phyloP scores from a whole-genome alignment of 140 eudicot species.

The Anethum foeniculum region DNA sequence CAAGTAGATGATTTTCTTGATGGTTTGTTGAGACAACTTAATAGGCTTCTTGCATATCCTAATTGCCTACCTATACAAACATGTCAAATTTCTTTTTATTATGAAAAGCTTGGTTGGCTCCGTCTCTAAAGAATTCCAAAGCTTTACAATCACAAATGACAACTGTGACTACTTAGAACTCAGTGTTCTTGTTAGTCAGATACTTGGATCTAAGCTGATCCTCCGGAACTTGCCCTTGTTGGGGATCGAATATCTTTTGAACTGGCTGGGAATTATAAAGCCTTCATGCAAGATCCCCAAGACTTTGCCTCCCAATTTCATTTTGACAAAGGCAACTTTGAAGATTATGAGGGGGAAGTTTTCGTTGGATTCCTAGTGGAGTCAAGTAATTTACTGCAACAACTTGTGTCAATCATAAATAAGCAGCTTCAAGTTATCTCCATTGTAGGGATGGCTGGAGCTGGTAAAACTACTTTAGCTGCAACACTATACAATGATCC shows the following conservation, averaged over 20 bases:
- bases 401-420: no score
- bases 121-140: background rate
- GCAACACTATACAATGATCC: no score
- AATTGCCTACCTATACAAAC: background rate
- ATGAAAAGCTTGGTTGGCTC: background rate
- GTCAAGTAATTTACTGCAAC: no score
- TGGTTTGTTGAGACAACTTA: background rate
- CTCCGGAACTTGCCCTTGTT: background rate
- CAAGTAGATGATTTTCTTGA: background rate
- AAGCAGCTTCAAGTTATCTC: constrained; percentile 15
- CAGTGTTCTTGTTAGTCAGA: background rate
- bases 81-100: background rate
- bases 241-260: background rate
- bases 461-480: no score
- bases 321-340: background rate
- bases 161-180: background rate
- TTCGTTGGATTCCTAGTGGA: constrained; percentile 12
- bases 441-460: no score
- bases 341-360: background rate
- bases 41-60: background rate
- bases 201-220: background rate
- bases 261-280: background rate
- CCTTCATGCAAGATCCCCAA: background rate
- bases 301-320: background rate
- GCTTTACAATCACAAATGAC: background rate